Conservation (phyloP, 495 filamentous ascomycete species). For the Neurospora africana region DNA sequence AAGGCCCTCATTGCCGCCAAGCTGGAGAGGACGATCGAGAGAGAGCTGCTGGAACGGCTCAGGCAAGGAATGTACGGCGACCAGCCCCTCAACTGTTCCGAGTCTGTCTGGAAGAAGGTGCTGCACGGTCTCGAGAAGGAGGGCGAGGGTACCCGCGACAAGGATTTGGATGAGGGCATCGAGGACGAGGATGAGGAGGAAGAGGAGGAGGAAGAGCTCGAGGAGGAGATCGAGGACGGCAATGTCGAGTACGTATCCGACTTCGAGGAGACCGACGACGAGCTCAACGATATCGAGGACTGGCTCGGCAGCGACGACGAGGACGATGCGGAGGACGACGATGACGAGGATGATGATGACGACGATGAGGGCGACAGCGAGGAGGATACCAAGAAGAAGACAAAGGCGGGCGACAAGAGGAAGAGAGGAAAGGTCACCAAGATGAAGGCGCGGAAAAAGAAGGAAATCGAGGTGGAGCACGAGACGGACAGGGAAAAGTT, state of each 20-base stretch:
- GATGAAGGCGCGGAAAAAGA: slow-evolving; percentile 53
- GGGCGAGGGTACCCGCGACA: slow-evolving; percentile 74
- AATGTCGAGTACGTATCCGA: slow-evolving; percentile 77
- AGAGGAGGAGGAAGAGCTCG: slow-evolving; percentile 52
- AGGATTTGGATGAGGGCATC: slow-evolving; percentile 74
- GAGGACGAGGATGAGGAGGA: slow-evolving; percentile 71
- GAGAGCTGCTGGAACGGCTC: slow-evolving; percentile 86
- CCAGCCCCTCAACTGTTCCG: slow-evolving; percentile 85
- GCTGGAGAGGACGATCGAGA: slow-evolving; percentile 90
- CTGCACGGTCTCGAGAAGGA: slow-evolving; percentile 77
- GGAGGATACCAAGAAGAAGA: slow-evolving; percentile 41
- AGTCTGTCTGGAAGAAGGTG: slow-evolving; percentile 95
- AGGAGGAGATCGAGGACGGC: slow-evolving; percentile 62
- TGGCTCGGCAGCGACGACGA: slow-evolving; percentile 41
- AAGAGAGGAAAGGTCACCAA: slow-evolving; percentile 50
- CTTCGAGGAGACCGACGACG: slow-evolving; percentile 44
- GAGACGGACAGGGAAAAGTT: slow-evolving; percentile 38
- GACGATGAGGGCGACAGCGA: slow-evolving; percentile 33
- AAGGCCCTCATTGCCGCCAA: slow-evolving; percentile 92
- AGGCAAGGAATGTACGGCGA: slow-evolving; percentile 92
- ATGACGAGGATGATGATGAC: slow-evolving; percentile 43
- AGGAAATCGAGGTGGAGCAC: slow-evolving; percentile 65
- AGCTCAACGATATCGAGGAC: slow-evolving; percentile 39
- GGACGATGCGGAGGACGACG: slow-evolving; percentile 36
- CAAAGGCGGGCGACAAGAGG: slow-evolving; percentile 50